Evolutionary conservation across 208 protist genomes (phyloP), one percentile per base, ranked within the genome.

Genomic region (Entamoeba nuttalli): DNA sequence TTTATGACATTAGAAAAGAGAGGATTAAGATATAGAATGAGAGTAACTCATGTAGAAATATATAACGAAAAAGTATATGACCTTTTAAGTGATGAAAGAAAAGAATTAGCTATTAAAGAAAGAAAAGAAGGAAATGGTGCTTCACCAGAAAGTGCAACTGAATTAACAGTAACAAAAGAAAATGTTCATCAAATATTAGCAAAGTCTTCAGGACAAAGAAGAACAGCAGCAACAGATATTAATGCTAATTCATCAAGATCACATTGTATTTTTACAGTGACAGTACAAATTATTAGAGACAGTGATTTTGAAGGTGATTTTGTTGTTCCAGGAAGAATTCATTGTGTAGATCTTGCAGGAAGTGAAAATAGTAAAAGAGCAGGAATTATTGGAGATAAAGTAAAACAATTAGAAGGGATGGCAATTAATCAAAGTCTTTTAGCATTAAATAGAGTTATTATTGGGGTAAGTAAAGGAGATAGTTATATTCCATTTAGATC

Each of bases 401-500:
- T 95, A 19, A 25, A 94, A 62, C 21, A 21, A 93, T 44, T 93
- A 25, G 73, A 96, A 53, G 96, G 95, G 4, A 94, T 21, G 35
- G 94, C 93, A 52, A 96, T 96, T 30, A 96, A 96, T 53, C 5
- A 15, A n/a, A 55, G n/a, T 57, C 35, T 96, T 5, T 95, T 95
- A 30, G 51, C 41, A 21, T 57, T 96, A 4, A 93, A 95, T 52
- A 11, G 48, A 35, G 96, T 96, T 14, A 95, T 96, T 51, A 51
- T 94, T 11, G 73, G 73, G 11, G 11, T 96, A 15, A 71, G 15
- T 11, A 44, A 95, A 48, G 21, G 51, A 30, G 30, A 25, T 21
- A 52, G 1, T 44, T 57, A 94, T 95, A 94, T 94, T 25, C 99
- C 99, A 2, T 99, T 99, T 96, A 97, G 99, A 55, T 98, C 98